Evolutionary conservation across 106 monocot species (phyloP).

Genomic region (Phalaenopsis aphrodite): DNA sequence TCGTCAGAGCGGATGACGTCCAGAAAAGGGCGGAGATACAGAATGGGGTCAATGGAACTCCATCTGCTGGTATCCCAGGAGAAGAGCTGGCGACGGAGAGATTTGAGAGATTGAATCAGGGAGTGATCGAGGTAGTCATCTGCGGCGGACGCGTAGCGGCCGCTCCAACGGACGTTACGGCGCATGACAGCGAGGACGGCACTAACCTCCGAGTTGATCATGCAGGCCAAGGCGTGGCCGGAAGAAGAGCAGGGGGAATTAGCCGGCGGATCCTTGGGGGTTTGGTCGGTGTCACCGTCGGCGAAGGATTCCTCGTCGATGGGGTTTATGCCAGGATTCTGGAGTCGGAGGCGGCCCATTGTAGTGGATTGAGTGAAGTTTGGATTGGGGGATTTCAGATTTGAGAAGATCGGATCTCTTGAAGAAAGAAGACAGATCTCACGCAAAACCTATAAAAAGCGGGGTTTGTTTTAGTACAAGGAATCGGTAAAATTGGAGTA

Average conservation of each 20-base stretch:
- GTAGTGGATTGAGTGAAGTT: not conserved
- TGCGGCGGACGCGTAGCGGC: slow-evolving; percentile 32
- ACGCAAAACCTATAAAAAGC: not conserved
- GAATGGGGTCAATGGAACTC: slow-evolving; percentile 42
- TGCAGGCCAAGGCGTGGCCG: slow-evolving; percentile 41
- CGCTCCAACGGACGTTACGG: slow-evolving; percentile 74
- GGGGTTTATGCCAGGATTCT: slow-evolving; percentile 13
- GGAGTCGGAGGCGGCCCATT: slow-evolving; percentile 16
- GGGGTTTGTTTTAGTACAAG: not conserved
- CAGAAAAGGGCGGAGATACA: slow-evolving; percentile 74
- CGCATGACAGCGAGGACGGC: slow-evolving; percentile 89
- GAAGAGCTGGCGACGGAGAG: slow-evolving; percentile 53
- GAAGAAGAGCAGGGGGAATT: slow-evolving; percentile 7
- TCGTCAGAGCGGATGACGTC: slow-evolving; percentile 90
- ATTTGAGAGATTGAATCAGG: slow-evolving; percentile 67
- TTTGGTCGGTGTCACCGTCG: not conserved
- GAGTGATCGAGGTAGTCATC: slow-evolving; percentile 73
- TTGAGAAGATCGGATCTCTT: not conserved
- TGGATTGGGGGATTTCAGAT: not conserved
- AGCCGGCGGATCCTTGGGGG: not conserved
- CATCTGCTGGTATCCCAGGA: slow-evolving; percentile 30
- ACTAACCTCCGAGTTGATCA: slow-evolving; percentile 62
- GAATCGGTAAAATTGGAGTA: not conserved
- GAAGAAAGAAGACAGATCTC: not conserved
- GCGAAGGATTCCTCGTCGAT: slow-evolving; percentile 8